Conservation (phyloP, 371 early-diverging fungal species). For the Lichtheimia ornata region DNA sequence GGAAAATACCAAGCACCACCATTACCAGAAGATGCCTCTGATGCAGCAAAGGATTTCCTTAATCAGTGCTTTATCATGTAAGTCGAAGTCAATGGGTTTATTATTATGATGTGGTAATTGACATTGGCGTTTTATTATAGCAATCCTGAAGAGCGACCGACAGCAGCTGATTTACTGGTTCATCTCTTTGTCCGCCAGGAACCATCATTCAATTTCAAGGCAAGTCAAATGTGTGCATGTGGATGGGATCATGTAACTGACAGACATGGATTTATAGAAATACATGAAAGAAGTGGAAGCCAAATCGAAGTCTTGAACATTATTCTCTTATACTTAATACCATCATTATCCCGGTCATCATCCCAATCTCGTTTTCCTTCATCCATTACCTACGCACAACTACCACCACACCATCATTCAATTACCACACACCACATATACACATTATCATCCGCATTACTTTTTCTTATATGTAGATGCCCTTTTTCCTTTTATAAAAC, state of each 20-base stretch:
- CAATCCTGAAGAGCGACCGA: constrained; percentile 65
- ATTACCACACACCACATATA: too few species aligned
- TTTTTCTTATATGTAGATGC: too few species aligned
- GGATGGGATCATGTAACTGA: neutral
- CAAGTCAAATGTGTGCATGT: constrained; percentile 9
- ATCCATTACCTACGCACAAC: too few species aligned
- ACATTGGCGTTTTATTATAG: constrained; percentile 17
- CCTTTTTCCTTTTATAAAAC: too few species aligned
- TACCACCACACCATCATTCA: too few species aligned
- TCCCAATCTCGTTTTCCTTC: too few species aligned
- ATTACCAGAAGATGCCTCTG: constrained; percentile 70
- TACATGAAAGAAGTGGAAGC: constrained; percentile 1
- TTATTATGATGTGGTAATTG: neutral
- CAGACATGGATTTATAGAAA: neutral
- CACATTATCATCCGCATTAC: too few species aligned
- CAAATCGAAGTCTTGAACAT: neutral
- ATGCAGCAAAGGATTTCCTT: constrained; percentile 75
- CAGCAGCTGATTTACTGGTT: constrained; percentile 62
- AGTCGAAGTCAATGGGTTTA: constrained; percentile 19
- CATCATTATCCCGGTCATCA: neutral
- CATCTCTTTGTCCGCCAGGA: constrained; percentile 60
- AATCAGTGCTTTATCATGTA: constrained; percentile 72
- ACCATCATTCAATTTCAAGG: constrained; percentile 59
- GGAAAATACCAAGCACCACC: constrained; percentile 82
- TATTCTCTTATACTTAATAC: neutral